Evolutionary conservation across 805 yeast species (phyloP), one percentile per base, ranked within the genome.

Genomic region (Pichia heedii): DNA sequence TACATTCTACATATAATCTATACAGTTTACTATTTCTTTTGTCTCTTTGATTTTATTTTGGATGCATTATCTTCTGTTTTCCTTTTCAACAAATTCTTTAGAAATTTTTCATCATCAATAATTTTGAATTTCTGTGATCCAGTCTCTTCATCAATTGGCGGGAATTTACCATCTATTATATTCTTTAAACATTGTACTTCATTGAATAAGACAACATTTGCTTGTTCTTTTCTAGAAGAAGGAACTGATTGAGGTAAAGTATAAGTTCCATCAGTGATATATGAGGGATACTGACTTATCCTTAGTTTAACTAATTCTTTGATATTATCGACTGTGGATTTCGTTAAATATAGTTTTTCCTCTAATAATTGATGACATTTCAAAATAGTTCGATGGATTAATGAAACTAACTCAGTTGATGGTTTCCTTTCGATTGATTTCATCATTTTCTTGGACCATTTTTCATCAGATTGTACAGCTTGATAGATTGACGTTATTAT

Each of bases 351-450:
- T 43, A 67, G 69, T 4, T 65, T 65, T 15, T 69, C 54, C 48
- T 79, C 83, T 15, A 79, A 61, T 42, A 81, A 58, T 53, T 81
- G 87, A 48, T 74, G 70, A 49, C 81, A 73, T 52, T 81, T 82
- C 47, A 76, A 71, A 38, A 74, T 66, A 2, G 74, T 65, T 52
- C 87, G 66, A 52, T 70, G 67, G 10, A 80, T 56, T 27, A 58
- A 57, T 27, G 60, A 51, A 22, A 59, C 58, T 29, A 65, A 51
- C 1, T 64, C 67, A 15, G 52, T 37, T 30, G 52, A 44, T 10
- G 51, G 26, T 16, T 46, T 45, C 40, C 50, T 50, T 19, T 48
- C 52, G 9, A 49, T 29, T 3, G 53, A 36, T 40, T 57, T 56
- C 4, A 41, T 24, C 46, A 62, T 43, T 42, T 50, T 58, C 44